Base-by-base conservation (phyloP, 2,329 filamentous ascomycete genomes). In the Ilyonectria robusta region DNA sequence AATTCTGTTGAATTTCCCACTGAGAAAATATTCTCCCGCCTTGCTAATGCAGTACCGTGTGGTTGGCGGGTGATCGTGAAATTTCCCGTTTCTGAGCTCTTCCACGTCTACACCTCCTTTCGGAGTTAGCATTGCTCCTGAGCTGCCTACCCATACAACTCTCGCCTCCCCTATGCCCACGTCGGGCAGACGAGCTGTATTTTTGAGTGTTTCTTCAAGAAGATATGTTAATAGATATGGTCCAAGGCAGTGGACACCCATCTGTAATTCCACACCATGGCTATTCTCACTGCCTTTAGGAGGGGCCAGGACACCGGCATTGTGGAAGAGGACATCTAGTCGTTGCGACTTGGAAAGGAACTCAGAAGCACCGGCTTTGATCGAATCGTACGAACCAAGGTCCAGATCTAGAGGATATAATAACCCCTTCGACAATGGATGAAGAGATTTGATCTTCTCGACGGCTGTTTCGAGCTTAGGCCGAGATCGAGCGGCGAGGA, bases 241-340 rank as follows among this genome's bases (percentile, higher is more conserved):
- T 4, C 56, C 62, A 2, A 65, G 50, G 13, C 62, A 65, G 15
- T 65, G 56, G 1, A 61, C 46, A 4, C 57, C 57, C 35, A 61
- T 61, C 26, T 61, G 63, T 6, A 57, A 21, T 35, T 61, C 58
- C 5, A 61, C 48, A 7, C 63, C 63, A 9, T 66, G 57, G 37
- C 31, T 13, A 23, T 55, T 66, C 51, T 61, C 10, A 26, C 51
- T 57, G 2, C 63, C 51, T 15, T 66, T 55, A 11, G 63, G 63
- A 48, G 51, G 63, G 19, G 51, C 42, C 23, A 61, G 40, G 23
- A 66, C 57, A 2, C 63, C 57, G 3, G 63, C 57, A 7, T 66
- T 66, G 35, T 66, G 50, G 13, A 57, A 66, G 15, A 66, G 57
- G 29, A 66, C 57, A 50, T 66, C 63, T 19, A 61, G 17, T 6